Evolutionary conservation across 2,329 filamentous ascomycete genomes (phyloP), one percentile per base, ranked within the genome.

Genomic region (Tolypocladium ophioglossoides): DNA sequence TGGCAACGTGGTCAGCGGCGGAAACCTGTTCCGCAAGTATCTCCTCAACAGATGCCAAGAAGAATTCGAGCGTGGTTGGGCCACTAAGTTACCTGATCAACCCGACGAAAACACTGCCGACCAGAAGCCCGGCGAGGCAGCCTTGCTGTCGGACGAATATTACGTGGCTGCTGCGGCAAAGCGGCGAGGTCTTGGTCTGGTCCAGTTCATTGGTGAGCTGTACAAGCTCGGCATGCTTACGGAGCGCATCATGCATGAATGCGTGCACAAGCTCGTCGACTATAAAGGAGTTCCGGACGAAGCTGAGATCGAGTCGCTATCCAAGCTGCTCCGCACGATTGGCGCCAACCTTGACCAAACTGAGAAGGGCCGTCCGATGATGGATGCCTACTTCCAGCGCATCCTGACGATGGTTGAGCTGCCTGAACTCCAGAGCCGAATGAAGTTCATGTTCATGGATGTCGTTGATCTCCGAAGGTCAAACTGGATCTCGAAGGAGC

Each of bases 181-280:
- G 79, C 86, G 94, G 74, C 88, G 91, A 72, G 94, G 94, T 74
- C 87, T 99, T 60, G 94, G 94, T 85, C 83, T 99, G 24, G 92
- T 99, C 59, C 92, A 96, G 74, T 99, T 99, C 75, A 99, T 99
- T 68, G 94, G 94, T 77, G 94, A 99, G 74, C 83, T 99, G 48
- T 99, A 95, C 83, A 99, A 97, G 79, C 84, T 99, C 57, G 86
- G 87, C 69, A 99, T 99, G 94, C 82, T 99, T 71, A 99, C 94
- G 57, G 89, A 96, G 72, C 89, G 92, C 70, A 99, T 99, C 74
- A 99, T 99, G 94, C 92, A 99, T 77, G 90, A 96, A 73, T 99
- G 94, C 80, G 91, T 99, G 32, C 86, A 91, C 76, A 96, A 95
- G 74, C 82, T 99, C 59, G 89, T 99, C 61, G 92, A 99, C 74